phyloP scores from a whole-genome alignment of 768 basidiomycete genomes.

The Austroboletus eburneus region DNA sequence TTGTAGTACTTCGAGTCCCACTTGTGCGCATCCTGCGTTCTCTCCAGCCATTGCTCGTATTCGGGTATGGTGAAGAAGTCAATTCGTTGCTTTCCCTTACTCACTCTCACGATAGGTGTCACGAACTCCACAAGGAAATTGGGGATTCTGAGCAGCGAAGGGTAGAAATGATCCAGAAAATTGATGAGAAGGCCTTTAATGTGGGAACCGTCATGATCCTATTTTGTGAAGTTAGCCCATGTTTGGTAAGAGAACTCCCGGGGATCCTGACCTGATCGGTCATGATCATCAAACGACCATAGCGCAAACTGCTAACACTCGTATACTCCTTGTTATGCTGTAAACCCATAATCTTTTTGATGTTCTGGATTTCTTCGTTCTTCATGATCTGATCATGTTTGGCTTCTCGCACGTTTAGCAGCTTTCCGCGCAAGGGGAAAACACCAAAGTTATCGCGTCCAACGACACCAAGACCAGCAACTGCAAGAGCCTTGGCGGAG shows the following conservation, averaged over 20 bases:
- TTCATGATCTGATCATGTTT: slow-evolving; percentile 96
- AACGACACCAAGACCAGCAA: slow-evolving; percentile 91
- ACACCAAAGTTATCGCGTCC: slow-evolving; percentile 97
- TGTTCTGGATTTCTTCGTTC: slow-evolving; percentile 94
- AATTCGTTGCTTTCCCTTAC: slow-evolving; percentile 70
- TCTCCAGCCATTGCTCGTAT: slow-evolving; percentile 88
- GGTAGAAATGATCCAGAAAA: slow-evolving; percentile 95
- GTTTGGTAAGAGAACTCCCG: neutral
- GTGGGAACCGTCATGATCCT: slow-evolving; percentile 99
- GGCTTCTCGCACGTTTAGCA: slow-evolving; percentile 96
- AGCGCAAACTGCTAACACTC: slow-evolving; percentile 65
- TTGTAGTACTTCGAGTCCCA: slow-evolving; percentile 98
- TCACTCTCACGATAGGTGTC: slow-evolving; percentile 94
- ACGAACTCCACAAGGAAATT: slow-evolving; percentile 97
- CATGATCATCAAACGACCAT: slow-evolving; percentile 98
- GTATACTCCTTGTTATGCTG: slow-evolving; percentile 91
- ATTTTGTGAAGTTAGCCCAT: slow-evolving; percentile 2
- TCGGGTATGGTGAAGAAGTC: slow-evolving; percentile 98
- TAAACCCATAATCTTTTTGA: slow-evolving; percentile 97
- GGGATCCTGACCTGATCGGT: slow-evolving; percentile 81
- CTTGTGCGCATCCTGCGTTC: slow-evolving; percentile 67
- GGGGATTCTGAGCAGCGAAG: slow-evolving; percentile 85
- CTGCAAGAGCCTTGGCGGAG: slow-evolving; percentile 94
- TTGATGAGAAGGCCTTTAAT: slow-evolving; percentile 99
- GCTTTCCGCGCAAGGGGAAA: slow-evolving; percentile 94